phyloP scores from a whole-genome alignment of 768 basidiomycete species.

The Hortiboletus campestris region DNA sequence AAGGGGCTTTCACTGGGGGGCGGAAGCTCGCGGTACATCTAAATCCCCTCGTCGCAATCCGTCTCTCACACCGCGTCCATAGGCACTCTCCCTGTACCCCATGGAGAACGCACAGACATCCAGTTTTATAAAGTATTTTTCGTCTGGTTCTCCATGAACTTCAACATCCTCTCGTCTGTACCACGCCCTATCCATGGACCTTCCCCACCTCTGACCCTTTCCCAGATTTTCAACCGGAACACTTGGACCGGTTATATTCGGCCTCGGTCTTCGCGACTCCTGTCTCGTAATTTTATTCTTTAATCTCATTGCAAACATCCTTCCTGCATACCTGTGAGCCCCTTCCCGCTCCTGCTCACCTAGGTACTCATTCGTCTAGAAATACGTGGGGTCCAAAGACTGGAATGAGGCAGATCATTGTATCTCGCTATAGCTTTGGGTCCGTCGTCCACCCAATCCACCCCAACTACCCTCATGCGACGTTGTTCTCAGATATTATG shows the following conservation, averaged over 20 bases:
- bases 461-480: slow-evolving; percentile 10
- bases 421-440: slow-evolving; percentile 62
- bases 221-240: slow-evolving; percentile 65
- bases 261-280: slow-evolving; percentile 59
- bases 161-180: slow-evolving; percentile 57
- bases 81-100: slow-evolving; percentile 55
- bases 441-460: slow-evolving; percentile 33
- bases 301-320: slow-evolving; percentile 55
- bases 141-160: slow-evolving; percentile 69
- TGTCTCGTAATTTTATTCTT: slow-evolving; percentile 67
- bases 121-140: slow-evolving; percentile 66
- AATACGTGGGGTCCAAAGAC: slow-evolving; percentile 76
- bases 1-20: slow-evolving; percentile 30
- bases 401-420: slow-evolving; percentile 81
- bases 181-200: not conserved
- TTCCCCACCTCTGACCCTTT: not conserved
- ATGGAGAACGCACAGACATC: slow-evolving; percentile 52
- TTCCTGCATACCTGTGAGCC: slow-evolving; percentile 61
- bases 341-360: not conserved
- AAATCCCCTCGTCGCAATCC: rapidly evolving
- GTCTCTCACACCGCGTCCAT: not conserved
- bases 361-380: slow-evolving; percentile 24
- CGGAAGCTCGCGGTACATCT: slow-evolving; percentile 30
- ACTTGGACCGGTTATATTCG: slow-evolving; percentile 61
- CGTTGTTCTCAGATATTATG: slow-evolving; percentile 45